Conservation (phyloP, 73 alveolate genomes). For the Uronychia setigera region DNA sequence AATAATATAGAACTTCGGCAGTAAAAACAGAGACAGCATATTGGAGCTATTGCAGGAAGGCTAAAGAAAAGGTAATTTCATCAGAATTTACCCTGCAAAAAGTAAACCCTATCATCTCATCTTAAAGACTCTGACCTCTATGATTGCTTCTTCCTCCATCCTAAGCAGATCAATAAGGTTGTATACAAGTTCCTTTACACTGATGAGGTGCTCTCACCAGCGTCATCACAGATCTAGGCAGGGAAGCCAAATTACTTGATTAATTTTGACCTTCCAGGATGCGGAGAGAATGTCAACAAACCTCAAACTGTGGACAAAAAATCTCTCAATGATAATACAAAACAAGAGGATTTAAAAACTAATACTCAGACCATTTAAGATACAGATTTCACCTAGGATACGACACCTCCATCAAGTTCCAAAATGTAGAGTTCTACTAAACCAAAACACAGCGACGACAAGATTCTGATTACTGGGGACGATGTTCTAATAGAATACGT, state of each 20-base stretch:
- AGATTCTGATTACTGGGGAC: conserved; percentile 52
- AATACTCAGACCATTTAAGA: too few relatives aligned
- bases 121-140: conserved; percentile 25
- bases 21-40: conserved; percentile 24
- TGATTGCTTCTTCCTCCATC: conserved; percentile 48
- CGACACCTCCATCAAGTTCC: conserved; percentile 3
- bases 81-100: conserved; percentile 65
- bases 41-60: conserved; percentile 40
- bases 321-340: background rate
- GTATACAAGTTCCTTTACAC: conserved; percentile 56
- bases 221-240: background rate
- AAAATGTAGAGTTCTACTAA: background rate
- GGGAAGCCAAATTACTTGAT: background rate
- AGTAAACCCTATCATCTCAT: background rate
- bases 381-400: background rate
- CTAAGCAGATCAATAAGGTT: conserved; percentile 57
- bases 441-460: conserved; percentile 19
- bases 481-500: conserved; percentile 55
- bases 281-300: background rate
- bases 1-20: conserved; percentile 2
- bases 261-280: background rate
- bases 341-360: background rate
- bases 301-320: background rate
- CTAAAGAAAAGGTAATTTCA: conserved; percentile 47
- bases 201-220: conserved; percentile 43